Base-by-base conservation (phyloP, 75 land plant species). In the Picea sitchensis region DNA sequence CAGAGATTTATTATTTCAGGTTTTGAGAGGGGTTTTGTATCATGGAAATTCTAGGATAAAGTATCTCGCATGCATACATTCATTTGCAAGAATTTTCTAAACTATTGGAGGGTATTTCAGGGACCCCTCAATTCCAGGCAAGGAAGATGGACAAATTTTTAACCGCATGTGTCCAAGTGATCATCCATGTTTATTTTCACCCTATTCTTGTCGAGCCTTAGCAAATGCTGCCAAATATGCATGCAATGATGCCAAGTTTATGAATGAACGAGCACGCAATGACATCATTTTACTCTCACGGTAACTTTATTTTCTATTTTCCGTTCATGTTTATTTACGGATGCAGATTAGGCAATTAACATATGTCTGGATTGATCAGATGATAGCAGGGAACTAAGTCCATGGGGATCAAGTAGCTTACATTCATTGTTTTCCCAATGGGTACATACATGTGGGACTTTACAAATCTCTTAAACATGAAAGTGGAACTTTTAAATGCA, bases 251-350 rank as follows among this genome's bases (percentile, higher is more conserved):
- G 99, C 99, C 51, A 94, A 88, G 77, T 88, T 86, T 82, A 90
- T 97, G 51, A 94, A 95, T 89, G 98, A 96, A 84, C 88, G 95
- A 38, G 99, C 98, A 31, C 92, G 93, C 18, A 96, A 88, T 83
- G 98, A 96, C 85, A 87, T 97, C 38, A 56, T 91, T 54, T 78
- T 97, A 72, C 90, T 97, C 65, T 88, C 98, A 60, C 92, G 94
- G 99, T 97, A 91, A 83, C 78, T 74, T 41, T 32, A 14, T 60
- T 76, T 5, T 74, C 6, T 14, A 14, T 78, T 38, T n/a, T n/a
- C 54, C 32, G 18, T 38, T 74, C 18, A 30, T 41, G 79, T 54
- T 15, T n/a, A 75, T 80, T 54, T 76, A 20, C 21, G 32, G 34
- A 71, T 21, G 74, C 23, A 41, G 2, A 44, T 7, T 71, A 8